Base-by-base conservation (phyloP, 2,329 filamentous ascomycete genomes). In the Exutisphaerella laricina region DNA sequence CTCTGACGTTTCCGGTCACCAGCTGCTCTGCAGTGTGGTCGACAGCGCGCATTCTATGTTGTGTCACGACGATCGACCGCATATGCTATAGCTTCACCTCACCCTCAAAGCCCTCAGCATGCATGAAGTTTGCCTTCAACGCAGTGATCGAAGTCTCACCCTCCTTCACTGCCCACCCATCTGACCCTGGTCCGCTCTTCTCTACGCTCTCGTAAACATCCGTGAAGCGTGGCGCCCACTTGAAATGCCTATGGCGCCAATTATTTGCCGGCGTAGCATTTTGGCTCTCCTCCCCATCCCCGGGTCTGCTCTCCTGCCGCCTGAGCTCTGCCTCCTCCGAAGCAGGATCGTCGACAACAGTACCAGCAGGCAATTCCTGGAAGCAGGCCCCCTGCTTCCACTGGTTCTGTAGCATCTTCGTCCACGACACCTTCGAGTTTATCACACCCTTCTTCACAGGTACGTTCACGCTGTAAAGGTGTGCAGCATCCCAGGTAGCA, bases 131-230 rank as follows among this genome's bases (percentile, higher is more conserved):
- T 30, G 90, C 89, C 65, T 85, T 86, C 54, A 97, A 66, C 10
- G 90, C 87, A 3, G 92, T 96, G 43, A 98, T 80, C 65, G 88
- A 92, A 9, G 90, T 94, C 65, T 84, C 80, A 20, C 88, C 87
- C 62, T 94, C 82, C 62, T 85, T 84, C 17, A 98, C 86, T 25
- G 83, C 83, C 88, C 90, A 96, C 4, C 90, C 92, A 66, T 98
- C 92, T 60, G 88, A 94, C 3, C 88, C 88, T 3, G 86, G 85
- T 22, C 73, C 71, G 28, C 83, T 80, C 51, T 84, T 78, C 55
- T 88, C 80, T n/a, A 96, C 88, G 54, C 85, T 89, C 61, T 84
- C 79, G 65, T 88, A 88, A 2, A 97, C 88, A 65, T 94, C 89
- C 23, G 78, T 74, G 66, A 97, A 92, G 50, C 79, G 79, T 2